Evolutionary conservation across 805 yeast species (phyloP), one percentile per base, ranked within the genome.

Genomic region (Metschnikowia santaceciliae): DNA sequence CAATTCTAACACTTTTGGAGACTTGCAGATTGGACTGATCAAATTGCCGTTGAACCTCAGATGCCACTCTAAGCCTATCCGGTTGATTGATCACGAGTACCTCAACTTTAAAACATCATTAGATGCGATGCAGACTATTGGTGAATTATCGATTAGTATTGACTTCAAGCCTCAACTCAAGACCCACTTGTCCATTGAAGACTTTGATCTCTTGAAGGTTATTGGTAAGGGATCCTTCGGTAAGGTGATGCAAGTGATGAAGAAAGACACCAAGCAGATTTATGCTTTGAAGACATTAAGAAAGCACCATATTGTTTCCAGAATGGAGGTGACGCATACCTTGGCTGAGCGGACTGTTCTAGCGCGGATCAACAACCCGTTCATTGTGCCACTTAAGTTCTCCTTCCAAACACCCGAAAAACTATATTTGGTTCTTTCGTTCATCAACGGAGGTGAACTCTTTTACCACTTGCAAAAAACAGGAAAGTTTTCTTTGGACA

Each of bases 181-280:
- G 56, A 81, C 84, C 56, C 86, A 86, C 46, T 74, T 94, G 45
- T 77, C 90, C 0, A 90, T 94, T 58, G 96, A 90, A 51, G 97
- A 92, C 64, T 92, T 94, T 70, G 96, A 90, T 61, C 72, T 94
- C 47, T 77, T 94, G 59, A 94, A 94, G 69, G 99, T 94, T 20
- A 90, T 94, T 49, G 99, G 99, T 35, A 94, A 94, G 67, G 99
- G 99, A 6, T 90, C 97, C 8, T 94, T 94, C 67, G 99, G 99
- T 47, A 94, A 94, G 70, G 99, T 94, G 48, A 94, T 94, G 98
- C 99, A 94, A 70, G 99, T 94, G 39, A 84, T 90, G 56, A 94
- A 94, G 71, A 89, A 88, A 61, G 99, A 94, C 68, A 94, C 99
- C 2, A 86, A 86, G 57, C 95, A 92, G 66, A 84, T 94, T 22